Conservation (phyloP, 2,329 filamentous ascomycete species). For the Emmonsia crescens region DNA sequence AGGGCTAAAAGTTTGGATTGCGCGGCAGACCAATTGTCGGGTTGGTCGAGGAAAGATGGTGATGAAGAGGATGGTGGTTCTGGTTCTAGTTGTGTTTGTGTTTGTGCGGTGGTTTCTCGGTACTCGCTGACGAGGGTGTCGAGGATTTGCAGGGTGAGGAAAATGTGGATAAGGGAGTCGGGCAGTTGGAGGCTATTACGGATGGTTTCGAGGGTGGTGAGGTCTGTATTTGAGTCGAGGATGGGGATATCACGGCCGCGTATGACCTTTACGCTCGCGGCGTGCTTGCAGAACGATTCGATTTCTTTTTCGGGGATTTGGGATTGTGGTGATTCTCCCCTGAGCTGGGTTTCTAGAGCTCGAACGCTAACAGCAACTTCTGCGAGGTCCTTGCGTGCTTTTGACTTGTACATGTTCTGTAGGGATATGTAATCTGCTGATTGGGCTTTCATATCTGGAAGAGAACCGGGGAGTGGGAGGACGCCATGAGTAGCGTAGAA, state of each 20-base stretch:
- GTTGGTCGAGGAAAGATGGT: constrained; percentile 23
- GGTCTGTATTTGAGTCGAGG: constrained; percentile 31
- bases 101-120: constrained; percentile 23
- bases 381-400: constrained; percentile 65
- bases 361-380: constrained; percentile 62
- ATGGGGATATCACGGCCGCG: constrained; percentile 49
- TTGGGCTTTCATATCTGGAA: constrained; percentile 97
- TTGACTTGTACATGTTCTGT: constrained; percentile 85
- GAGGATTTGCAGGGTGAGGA: constrained; percentile 49
- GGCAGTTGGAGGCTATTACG: constrained; percentile 32
- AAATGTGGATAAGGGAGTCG: constrained; percentile 56
- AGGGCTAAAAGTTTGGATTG: constrained; percentile 5
- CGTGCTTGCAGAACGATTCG: constrained; percentile 90
- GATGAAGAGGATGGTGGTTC: constrained; percentile 4
- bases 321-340: constrained; percentile 33
- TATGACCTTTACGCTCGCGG: constrained; percentile 82
- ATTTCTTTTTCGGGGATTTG: constrained; percentile 60
- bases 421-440: constrained; percentile 81
- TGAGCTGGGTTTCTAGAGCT: constrained; percentile 39
- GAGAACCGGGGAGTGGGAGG: constrained; percentile 71
- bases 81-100: too few species aligned
- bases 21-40: constrained; percentile 20
- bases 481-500: constrained; percentile 65
- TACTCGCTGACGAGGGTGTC: constrained; percentile 45
- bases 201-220: constrained; percentile 34